Evolutionary conservation across 768 basidiomycete species (phyloP).

Genomic region (Candolleomyces aberdarensis): DNA sequence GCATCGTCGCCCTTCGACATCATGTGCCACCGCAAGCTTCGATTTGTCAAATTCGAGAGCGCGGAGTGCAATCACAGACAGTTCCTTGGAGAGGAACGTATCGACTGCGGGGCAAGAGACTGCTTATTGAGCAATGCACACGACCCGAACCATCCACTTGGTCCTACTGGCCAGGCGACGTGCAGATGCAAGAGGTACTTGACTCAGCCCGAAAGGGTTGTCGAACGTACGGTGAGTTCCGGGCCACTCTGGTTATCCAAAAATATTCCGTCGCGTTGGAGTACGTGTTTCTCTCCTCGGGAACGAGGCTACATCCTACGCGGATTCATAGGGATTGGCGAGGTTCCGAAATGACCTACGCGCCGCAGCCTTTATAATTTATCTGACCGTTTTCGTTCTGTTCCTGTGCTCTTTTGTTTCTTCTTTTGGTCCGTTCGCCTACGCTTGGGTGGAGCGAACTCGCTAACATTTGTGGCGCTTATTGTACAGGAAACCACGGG

Average conservation of each 20-base stretch:
- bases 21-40: constrained; percentile 4
- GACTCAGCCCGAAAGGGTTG: background rate
- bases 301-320: too few species aligned
- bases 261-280: too few species aligned
- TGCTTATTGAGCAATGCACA: background rate
- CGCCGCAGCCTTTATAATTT: too few species aligned
- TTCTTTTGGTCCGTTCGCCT: too few species aligned
- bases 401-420: too few species aligned
- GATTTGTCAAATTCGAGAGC: background rate
- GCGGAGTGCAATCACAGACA: background rate
- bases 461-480: background rate
- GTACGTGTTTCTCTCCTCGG: too few species aligned
- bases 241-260: too few species aligned
- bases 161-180: background rate
- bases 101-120: background rate
- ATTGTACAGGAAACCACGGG: background rate
- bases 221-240: background rate
- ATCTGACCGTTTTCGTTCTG: too few species aligned
- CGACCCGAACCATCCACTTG: background rate
- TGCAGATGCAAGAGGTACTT: background rate
- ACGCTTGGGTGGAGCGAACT: too few species aligned
- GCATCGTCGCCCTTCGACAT: background rate
- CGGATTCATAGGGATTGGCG: too few species aligned
- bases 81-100: background rate
- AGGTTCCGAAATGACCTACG: too few species aligned